Conservation (phyloP, 805 yeast species). For the Suhomyces emberorum region DNA sequence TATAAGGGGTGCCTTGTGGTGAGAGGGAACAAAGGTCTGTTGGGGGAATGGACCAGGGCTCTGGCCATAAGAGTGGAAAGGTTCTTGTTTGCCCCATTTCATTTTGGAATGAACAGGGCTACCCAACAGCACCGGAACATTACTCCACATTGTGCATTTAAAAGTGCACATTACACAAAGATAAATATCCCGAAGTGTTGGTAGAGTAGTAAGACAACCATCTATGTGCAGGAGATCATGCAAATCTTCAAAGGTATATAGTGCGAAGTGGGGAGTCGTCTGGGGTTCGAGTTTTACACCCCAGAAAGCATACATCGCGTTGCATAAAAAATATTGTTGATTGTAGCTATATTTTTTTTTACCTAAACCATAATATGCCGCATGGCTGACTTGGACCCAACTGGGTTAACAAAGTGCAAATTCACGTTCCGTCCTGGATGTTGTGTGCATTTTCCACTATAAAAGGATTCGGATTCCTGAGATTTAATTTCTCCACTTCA, state of each 20-base stretch:
- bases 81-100: not conserved
- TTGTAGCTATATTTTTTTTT: not conserved
- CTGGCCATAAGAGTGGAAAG: too few relatives aligned
- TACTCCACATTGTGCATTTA: conserved; percentile 5
- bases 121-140: conserved; percentile 5
- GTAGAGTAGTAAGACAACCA: too few relatives aligned
- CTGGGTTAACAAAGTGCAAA: too few relatives aligned
- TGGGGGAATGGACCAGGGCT: too few relatives aligned
- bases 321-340: not conserved
- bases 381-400: not conserved
- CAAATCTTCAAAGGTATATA: not conserved
- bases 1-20: too few relatives aligned
- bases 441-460: too few relatives aligned
- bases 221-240: too few relatives aligned
- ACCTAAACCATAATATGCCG: not conserved
- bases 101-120: not conserved
- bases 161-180: conserved; percentile 5
- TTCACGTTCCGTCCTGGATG: too few relatives aligned
- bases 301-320: not conserved
- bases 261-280: conserved; percentile 1
- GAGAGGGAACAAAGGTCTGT: too few relatives aligned
- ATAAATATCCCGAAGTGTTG: too few relatives aligned
- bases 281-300: not conserved
- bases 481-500: not conserved
- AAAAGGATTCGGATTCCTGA: not conserved